Base-by-base conservation (phyloP, 2,329 filamentous ascomycete genomes). In the Orbilia ellipsospora region DNA sequence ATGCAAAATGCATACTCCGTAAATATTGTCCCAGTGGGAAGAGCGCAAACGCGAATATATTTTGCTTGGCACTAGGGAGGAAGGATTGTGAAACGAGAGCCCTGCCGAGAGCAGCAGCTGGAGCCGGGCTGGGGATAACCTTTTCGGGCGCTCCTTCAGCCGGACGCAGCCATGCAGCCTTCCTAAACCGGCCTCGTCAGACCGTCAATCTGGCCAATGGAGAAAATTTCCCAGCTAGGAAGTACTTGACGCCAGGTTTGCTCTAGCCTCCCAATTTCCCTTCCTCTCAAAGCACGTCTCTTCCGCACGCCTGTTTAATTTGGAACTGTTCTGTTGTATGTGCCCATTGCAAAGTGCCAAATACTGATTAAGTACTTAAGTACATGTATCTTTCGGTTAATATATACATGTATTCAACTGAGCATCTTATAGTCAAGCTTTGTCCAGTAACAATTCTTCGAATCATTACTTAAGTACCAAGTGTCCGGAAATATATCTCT, bases 161-260 rank as follows among this genome's bases (percentile, higher is more conserved):
- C 44, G 52, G 56, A 66, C 60, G 62, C 69, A 73, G 45, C 54
- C 36, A 36, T 56, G 63, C 63, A 42, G 57, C 57, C 57, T 61
- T 48, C 57, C 57, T 13, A 36, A 61, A 50, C 42, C 57, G 57
- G 57, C 57, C 13, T 50, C 57, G 63, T 56, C 57, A 57, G 54
- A 50, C 13, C 57, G 42, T 48, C 44, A 48, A 48, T n/a, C 44
- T 48, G 50, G 40, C 13, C 42, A 44, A 20, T 48, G 23, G 44
- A 52, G 36, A 57, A 64, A 66, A 67, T 74, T 74, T 44, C 70
- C 70, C 13, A 62, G 36, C 63, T 68, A 31, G 70, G 62, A 74
- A 68, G 62, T 57, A 67, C 68, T 68, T 62, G 50, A 61, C 61
- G 51, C 52, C 40, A 20, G 10, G 31, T 48, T 48, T 48, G 23